These are phyloP conservation scores for Candida schatavii DNA, from an alignment of 805 yeast genomes.

Conservation along the genomic window DNA sequence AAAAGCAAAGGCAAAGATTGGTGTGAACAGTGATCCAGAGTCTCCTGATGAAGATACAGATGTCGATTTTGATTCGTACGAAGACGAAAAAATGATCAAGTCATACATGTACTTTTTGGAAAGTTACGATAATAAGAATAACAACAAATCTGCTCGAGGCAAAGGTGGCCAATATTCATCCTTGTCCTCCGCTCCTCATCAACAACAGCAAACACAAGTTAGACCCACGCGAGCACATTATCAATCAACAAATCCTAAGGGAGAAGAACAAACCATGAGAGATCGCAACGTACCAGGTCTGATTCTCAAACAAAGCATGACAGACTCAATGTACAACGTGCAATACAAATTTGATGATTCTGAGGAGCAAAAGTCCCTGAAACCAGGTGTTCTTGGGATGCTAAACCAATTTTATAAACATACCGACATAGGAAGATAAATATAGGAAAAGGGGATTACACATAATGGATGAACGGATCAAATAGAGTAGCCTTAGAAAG, in stretches of 20 bases:
- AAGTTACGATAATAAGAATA: constrained; percentile 55
- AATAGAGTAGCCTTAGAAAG: background rate
- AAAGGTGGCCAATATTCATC: background rate
- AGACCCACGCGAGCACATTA: constrained; percentile 1
- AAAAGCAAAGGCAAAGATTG: constrained; percentile 11
- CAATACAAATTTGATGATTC: constrained; percentile 20
- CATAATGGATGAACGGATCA: background rate
- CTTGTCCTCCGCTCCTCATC: no score
- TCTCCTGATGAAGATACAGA: constrained; percentile 26
- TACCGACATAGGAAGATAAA: constrained; percentile 27
- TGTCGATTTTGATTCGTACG: constrained; percentile 38
- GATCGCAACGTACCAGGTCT: background rate
- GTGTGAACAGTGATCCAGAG: constrained; percentile 13
- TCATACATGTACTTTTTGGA: constrained; percentile 86
- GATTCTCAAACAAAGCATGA: constrained; percentile 10
- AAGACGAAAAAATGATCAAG: constrained; percentile 87
- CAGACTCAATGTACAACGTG: constrained; percentile 27
- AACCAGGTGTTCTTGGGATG: constrained; percentile 69
- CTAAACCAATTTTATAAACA: constrained; percentile 75
- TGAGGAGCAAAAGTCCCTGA: constrained; percentile 25
- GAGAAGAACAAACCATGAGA: background rate
- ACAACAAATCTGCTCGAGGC: no score
- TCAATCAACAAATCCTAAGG: background rate
- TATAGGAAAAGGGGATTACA: no score
- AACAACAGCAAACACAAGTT: background rate